Evolutionary conservation across 257 asterid species (phyloP).

Genomic region (Capsicum pubescens): DNA sequence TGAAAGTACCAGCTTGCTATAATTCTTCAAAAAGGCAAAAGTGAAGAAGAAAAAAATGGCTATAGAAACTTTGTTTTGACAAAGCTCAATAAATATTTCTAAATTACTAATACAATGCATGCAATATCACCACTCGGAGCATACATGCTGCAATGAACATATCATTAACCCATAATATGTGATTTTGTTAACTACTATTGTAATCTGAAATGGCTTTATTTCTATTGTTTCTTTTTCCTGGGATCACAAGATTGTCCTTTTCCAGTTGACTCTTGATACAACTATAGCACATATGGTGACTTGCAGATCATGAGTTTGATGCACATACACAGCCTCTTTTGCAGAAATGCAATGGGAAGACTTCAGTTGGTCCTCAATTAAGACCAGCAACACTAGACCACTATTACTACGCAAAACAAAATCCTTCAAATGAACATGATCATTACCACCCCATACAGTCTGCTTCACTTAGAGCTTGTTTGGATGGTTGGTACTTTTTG

Average conservation of each 20-base stretch:
- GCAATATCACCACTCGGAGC: not conserved
- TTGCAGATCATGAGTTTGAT: not conserved
- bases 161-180: not conserved
- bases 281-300: not conserved
- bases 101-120: not conserved
- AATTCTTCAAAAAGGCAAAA: not conserved
- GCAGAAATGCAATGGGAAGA: constrained; percentile 6
- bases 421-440: not conserved
- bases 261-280: not conserved
- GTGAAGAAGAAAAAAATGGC: not conserved
- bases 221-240: not conserved
- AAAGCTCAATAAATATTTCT: not conserved
- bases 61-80: not conserved
- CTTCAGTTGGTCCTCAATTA: not conserved
- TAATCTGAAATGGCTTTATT: not conserved
- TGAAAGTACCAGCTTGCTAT: not conserved
- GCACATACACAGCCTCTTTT: not conserved
- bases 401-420: not conserved
- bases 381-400: not conserved
- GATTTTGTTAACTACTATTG: not conserved
- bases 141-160: not conserved
- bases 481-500: too few species aligned
- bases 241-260: not conserved
- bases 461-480: not conserved
- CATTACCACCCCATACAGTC: not conserved